Evolutionary conservation across 75 land plant genomes (phyloP).

Genomic region (Selaginella tamariscina): DNA sequence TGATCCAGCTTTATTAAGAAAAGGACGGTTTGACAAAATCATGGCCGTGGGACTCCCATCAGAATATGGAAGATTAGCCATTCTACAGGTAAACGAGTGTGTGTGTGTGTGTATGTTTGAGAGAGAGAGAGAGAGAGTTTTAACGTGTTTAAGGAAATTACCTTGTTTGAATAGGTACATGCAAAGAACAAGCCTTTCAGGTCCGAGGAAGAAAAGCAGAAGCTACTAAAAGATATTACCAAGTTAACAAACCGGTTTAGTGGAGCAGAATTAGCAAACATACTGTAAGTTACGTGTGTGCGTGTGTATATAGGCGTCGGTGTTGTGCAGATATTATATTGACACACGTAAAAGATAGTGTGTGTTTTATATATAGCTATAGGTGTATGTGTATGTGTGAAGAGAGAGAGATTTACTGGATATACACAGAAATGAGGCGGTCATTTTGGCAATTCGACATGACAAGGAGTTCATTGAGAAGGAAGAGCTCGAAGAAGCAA

Average conservation of each 20-base stretch:
- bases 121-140: not conserved
- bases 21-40: slow-evolving; percentile 93
- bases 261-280: slow-evolving; percentile 93
- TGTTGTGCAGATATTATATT: not conserved
- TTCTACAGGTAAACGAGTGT: slow-evolving; percentile 46
- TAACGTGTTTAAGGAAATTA: not conserved
- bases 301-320: not conserved
- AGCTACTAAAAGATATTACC: slow-evolving; percentile 64
- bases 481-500: slow-evolving; percentile 66
- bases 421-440: slow-evolving; percentile 91
- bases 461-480: slow-evolving; percentile 66
- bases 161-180: slow-evolving; percentile 49
- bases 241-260: slow-evolving; percentile 58
- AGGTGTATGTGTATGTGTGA: not conserved
- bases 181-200: slow-evolving; percentile 74
- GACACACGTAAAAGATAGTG: not conserved
- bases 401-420: not conserved
- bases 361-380: not conserved
- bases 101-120: not conserved
- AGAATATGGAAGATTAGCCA: slow-evolving; percentile 84
- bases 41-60: slow-evolving; percentile 81
- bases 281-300: slow-evolving; percentile 39
- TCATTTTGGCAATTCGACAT: slow-evolving; percentile 74
- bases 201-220: slow-evolving; percentile 70
- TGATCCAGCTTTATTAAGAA: slow-evolving; percentile 86